phyloP scores from a whole-genome alignment of 2,329 filamentous ascomycete genomes.

The Fusarium sp. region DNA sequence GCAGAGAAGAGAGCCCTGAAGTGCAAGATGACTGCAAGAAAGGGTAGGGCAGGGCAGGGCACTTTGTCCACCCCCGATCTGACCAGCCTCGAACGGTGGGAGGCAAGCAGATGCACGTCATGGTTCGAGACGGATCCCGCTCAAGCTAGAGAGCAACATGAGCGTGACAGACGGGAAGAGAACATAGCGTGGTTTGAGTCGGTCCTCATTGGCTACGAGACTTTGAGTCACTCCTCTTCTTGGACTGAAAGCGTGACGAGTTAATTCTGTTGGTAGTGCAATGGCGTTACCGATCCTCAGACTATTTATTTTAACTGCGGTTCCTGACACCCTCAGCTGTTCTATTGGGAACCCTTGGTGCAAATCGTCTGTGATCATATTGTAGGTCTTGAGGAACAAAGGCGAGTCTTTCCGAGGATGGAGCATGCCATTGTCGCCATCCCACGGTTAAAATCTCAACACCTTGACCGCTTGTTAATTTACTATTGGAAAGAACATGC shows the following conservation, averaged over 20 bases:
- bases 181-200: slow-evolving; percentile 38
- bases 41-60: slow-evolving; percentile 15
- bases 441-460: slow-evolving; percentile 9
- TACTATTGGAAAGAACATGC: slow-evolving; percentile 14
- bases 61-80: slow-evolving; percentile 14
- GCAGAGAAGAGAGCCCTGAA: slow-evolving; percentile 19
- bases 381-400: slow-evolving; percentile 4
- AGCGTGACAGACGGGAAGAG: slow-evolving; percentile 37
- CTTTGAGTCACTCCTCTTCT: slow-evolving; percentile 4
- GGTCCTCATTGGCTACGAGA: slow-evolving; percentile 1
- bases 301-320: slow-evolving; percentile 26
- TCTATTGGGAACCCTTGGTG: slow-evolving; percentile 5
- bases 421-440: background rate
- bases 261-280: slow-evolving; percentile 28
- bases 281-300: slow-evolving; percentile 43
- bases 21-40: slow-evolving; percentile 36
- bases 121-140: slow-evolving; percentile 45
- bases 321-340: slow-evolving; percentile 29
- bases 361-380: slow-evolving; percentile 3
- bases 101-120: slow-evolving; percentile 45
- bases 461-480: slow-evolving; percentile 46
- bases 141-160: slow-evolving; percentile 40
- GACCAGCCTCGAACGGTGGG: slow-evolving; percentile 29
- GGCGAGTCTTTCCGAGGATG: slow-evolving; percentile 16
- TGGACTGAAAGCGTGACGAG: slow-evolving; percentile 8